phyloP scores from a whole-genome alignment of 2,329 filamentous ascomycete genomes.

The Aspergillus novoparasiticus region DNA sequence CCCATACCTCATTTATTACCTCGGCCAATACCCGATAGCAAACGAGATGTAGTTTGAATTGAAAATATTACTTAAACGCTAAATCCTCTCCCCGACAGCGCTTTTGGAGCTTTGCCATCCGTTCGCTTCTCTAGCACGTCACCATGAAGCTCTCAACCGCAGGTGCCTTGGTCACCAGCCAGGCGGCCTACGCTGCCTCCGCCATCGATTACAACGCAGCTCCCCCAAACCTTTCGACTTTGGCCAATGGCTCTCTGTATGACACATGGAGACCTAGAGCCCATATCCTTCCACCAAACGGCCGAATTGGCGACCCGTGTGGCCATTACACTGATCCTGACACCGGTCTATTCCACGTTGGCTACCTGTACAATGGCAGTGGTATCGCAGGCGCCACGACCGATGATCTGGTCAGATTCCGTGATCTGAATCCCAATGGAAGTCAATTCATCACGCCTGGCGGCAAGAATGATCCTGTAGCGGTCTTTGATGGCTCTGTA shows the following conservation, averaged over 20 bases:
- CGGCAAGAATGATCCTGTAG: slow-evolving; percentile 20
- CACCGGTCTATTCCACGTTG: slow-evolving; percentile 23
- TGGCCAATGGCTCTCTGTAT: slow-evolving; percentile 17
- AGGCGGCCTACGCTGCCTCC: neutral
- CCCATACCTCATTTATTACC: neutral
- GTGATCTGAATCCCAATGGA: slow-evolving; percentile 16
- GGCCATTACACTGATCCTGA: slow-evolving; percentile 20
- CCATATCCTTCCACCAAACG: slow-evolving; percentile 20
- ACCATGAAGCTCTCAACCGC: slow-evolving; percentile 3
- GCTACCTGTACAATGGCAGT: slow-evolving; percentile 18
- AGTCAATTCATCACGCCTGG: slow-evolving; percentile 15
- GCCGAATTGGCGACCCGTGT: slow-evolving; percentile 22
- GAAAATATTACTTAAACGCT: neutral
- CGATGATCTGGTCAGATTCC: slow-evolving; percentile 19
- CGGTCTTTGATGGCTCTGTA: slow-evolving; percentile 22
- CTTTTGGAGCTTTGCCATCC: neutral
- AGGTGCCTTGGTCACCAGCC: neutral
- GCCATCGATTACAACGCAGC: slow-evolving; percentile 14
- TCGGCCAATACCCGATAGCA: neutral
- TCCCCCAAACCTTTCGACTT: slow-evolving; percentile 20
- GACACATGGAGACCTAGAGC: slow-evolving; percentile 22
- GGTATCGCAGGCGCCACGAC: slow-evolving; percentile 20
- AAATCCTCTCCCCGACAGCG: neutral
- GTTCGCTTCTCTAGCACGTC: neutral
- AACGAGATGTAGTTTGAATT: neutral